A percentile compares a stretch with the other conserved stretches of the same genome.
These are phyloP conservation scores for Botryotinia convoluta DNA, from an alignment of 2,329 filamentous ascomycete genomes.

Conservation along the genomic window DNA sequence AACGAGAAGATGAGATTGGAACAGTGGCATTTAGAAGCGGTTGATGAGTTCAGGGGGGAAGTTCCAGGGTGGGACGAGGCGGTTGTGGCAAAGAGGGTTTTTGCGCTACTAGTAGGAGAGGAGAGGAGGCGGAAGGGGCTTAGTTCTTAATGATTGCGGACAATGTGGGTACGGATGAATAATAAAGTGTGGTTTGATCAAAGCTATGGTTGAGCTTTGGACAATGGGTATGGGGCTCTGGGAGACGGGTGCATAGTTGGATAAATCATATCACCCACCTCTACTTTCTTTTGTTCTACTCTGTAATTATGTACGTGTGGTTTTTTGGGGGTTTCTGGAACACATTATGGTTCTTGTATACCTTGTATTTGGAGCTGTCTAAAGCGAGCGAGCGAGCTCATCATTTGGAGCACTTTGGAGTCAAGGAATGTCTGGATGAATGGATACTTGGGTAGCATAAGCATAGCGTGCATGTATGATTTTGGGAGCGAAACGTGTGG, in stretches of 20 bases:
- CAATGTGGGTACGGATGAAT: background rate
- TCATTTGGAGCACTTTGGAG: background rate
- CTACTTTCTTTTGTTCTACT: background rate
- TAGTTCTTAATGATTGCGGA: background rate
- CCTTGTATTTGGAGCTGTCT: background rate
- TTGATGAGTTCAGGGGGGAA: slow-evolving; percentile 36
- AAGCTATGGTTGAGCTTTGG: background rate
- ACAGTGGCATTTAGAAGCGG: slow-evolving; percentile 39
- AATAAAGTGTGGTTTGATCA: background rate
- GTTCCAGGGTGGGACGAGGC: slow-evolving; percentile 39
- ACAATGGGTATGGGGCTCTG: background rate
- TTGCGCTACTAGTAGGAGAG: slow-evolving; percentile 34
- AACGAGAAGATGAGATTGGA: slow-evolving; percentile 34
- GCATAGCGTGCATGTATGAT: background rate
- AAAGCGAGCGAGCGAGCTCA: background rate
- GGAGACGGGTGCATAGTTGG: background rate
- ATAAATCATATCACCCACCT: background rate
- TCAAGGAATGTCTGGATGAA: background rate
- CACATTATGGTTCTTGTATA: background rate
- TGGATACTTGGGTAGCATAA: background rate
- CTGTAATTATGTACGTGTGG: background rate
- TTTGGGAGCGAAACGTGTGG: background rate
- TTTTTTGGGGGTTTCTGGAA: background rate
- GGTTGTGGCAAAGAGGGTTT: slow-evolving; percentile 36
- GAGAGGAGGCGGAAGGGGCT: slow-evolving; percentile 26